Evolutionary conservation across 768 basidiomycete genomes (phyloP).

Genomic region (Mrakia gelida): DNA sequence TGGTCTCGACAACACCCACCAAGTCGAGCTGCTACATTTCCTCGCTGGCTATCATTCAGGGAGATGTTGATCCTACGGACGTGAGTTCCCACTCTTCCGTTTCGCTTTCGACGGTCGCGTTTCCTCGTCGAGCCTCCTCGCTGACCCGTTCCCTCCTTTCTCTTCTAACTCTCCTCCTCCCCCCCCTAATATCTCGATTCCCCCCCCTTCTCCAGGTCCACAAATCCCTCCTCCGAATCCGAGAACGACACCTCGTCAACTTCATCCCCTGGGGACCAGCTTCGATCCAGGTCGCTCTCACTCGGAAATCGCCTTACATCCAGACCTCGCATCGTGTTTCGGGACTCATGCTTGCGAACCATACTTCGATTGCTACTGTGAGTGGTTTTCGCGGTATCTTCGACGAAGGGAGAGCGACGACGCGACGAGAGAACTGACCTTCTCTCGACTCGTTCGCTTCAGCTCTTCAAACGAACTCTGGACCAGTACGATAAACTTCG

Average conservation of each 20-base stretch:
- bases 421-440: not conserved
- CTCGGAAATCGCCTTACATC: conserved; percentile 76
- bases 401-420: not conserved
- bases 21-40: conserved; percentile 95
- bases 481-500: conserved; percentile 87
- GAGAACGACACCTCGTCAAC: conserved; percentile 91
- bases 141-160: conserved; percentile 10
- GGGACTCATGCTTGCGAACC: conserved; percentile 97
- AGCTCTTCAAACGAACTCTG: conserved; percentile 94
- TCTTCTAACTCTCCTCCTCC: not conserved
- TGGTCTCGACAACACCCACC: conserved; percentile 90
- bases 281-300: conserved; percentile 93
- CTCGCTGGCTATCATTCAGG: conserved; percentile 96
- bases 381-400: conserved; percentile 45
- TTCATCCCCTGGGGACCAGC: conserved; percentile 99
- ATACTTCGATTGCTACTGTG: conserved; percentile 96
- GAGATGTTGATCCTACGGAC: conserved; percentile 96
- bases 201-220: conserved; percentile 63
- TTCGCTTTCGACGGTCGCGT: not conserved
- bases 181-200: conserved; percentile 8
- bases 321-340: conserved; percentile 88
- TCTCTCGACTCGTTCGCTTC: not conserved
- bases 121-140: not conserved
- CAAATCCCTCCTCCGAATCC: conserved; percentile 91
- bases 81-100: conserved; percentile 49